These are phyloP conservation scores for Epipyxis sp. DNA, from an alignment of 108 stramenopile genomes.

Conservation along the genomic window DNA sequence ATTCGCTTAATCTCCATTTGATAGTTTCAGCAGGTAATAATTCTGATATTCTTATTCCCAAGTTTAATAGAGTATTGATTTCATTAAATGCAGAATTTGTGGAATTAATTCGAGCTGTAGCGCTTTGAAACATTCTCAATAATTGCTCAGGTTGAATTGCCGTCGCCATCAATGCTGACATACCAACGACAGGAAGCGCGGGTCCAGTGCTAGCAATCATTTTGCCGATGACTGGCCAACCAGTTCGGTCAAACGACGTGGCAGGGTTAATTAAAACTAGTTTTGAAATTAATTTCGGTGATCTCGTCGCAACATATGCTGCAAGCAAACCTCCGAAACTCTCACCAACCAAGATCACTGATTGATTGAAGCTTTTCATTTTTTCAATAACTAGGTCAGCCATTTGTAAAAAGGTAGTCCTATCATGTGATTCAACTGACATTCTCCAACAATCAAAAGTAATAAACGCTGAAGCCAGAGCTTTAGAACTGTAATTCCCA, in stretches of 20 bases:
- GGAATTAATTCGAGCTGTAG: too few relatives aligned
- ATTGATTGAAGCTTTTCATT: constrained; percentile 37
- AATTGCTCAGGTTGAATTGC: background rate
- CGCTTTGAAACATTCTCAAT: background rate
- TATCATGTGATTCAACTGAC: constrained; percentile 26
- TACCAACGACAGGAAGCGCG: background rate
- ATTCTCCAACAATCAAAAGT: background rate
- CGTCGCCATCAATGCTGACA: background rate
- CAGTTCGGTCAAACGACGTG: constrained; percentile 73
- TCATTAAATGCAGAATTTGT: too few relatives aligned
- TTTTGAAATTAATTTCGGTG: background rate
- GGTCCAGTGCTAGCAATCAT: constrained; percentile 38
- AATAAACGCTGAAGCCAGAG: background rate
- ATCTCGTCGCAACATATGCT: constrained; percentile 55
- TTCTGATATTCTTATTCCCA: too few relatives aligned
- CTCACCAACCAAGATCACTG: constrained; percentile 73
- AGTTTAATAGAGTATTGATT: too few relatives aligned
- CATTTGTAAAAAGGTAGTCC: constrained; percentile 61
- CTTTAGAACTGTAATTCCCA: background rate
- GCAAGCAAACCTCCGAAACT: constrained; percentile 76
- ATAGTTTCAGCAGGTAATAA: too few relatives aligned
- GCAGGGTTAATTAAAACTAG: constrained; percentile 81
- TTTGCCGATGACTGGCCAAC: constrained; percentile 67
- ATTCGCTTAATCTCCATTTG: background rate
- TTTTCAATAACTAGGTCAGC: constrained; percentile 49